Evolutionary conservation across 768 basidiomycete species (phyloP).

Genomic region (Collybia nuda): DNA sequence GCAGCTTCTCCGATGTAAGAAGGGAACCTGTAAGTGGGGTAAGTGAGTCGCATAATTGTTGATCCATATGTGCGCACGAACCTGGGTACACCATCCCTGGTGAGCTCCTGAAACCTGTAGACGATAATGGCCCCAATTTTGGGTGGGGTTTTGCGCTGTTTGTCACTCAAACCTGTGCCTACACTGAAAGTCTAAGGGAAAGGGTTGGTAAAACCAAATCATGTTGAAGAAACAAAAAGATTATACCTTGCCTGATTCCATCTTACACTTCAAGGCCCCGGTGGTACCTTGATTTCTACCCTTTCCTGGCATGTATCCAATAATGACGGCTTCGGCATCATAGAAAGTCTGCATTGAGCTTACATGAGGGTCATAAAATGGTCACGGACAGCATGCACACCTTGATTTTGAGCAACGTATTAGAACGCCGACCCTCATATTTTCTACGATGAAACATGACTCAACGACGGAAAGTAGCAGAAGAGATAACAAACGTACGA

Average conservation of each 20-base stretch:
- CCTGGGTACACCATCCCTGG: conserved; percentile 57
- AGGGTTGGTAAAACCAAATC: neutral
- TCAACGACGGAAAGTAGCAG: neutral
- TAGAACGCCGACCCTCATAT: conserved; percentile 51
- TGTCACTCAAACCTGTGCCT: conserved; percentile 54
- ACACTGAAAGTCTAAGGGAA: conserved; percentile 49
- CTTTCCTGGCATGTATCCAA: conserved; percentile 55
- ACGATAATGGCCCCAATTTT: conserved; percentile 53
- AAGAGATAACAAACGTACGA: conserved; percentile 34
- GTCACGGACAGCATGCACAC: conserved; percentile 13
- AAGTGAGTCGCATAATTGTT: neutral
- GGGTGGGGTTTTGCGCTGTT: conserved; percentile 53
- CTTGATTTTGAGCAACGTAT: conserved; percentile 55
- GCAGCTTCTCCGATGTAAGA: conserved; percentile 49
- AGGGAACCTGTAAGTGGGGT: conserved; percentile 42
- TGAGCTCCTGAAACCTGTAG: conserved; percentile 62
- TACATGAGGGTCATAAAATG: neutral
- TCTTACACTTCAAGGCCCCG: conserved; percentile 54
- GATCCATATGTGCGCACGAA: conserved; percentile 15
- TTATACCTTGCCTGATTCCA: conserved; percentile 59
- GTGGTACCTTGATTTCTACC: conserved; percentile 48
- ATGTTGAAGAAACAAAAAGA: neutral
- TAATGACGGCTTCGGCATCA: conserved; percentile 59
- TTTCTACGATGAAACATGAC: conserved; percentile 21
- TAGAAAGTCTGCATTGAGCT: conserved; percentile 44